Percentiles rank a stretch among this genome's conserved stretches.
Conservation (phyloP, 2,329 filamentous ascomycete genomes). For the Intubia oerlemansii region DNA sequence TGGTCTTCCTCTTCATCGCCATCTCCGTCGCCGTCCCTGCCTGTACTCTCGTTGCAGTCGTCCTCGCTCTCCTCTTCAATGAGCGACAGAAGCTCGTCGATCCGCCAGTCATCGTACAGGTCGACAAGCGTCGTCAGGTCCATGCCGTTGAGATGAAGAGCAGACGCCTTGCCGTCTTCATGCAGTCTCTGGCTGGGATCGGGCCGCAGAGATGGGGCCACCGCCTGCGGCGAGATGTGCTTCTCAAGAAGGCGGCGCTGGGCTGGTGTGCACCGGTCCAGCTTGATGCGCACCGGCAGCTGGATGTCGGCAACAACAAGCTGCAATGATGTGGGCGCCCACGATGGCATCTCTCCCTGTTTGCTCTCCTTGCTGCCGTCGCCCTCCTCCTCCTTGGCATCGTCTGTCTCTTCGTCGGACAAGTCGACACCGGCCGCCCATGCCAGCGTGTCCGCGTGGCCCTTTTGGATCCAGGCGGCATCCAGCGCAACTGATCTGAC, state of each 20-base stretch:
- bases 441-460: constrained; percentile 4
- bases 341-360: too few species aligned
- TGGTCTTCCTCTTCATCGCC: too few species aligned
- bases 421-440: constrained; percentile 5
- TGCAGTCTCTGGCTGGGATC: too few species aligned
- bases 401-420: too few species aligned
- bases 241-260: constrained; percentile 1
- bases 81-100: constrained; percentile 8
- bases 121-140: constrained; percentile 6
- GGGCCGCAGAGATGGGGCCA: too few species aligned
- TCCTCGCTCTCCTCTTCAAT: too few species aligned
- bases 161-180: too few species aligned
- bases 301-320: too few species aligned
- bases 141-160: constrained; percentile 4
- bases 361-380: neutral
- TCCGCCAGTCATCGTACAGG: constrained; percentile 7
- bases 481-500: constrained; percentile 6
- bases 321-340: constrained; percentile 6
- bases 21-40: too few species aligned
- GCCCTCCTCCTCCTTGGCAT: neutral
- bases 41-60: too few species aligned
- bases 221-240: neutral
- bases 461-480: constrained; percentile 6
- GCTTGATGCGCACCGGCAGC: neutral
- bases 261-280: neutral